Conservation (phyloP, 2,329 filamentous ascomycete genomes). For the Verticillium tricorpus region DNA sequence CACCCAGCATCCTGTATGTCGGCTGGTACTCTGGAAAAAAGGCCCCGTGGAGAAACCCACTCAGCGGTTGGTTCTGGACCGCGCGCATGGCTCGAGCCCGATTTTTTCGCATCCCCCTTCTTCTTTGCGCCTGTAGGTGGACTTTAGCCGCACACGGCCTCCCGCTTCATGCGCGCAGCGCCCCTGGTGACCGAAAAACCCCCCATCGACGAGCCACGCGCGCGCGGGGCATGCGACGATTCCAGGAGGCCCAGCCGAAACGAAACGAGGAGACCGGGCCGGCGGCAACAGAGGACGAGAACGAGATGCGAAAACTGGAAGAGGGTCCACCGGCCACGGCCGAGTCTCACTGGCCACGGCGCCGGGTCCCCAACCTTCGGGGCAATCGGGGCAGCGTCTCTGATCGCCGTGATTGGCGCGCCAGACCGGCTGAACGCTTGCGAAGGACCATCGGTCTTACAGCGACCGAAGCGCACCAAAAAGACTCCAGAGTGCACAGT, state of each 20-base stretch:
- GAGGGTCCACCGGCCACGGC: neutral
- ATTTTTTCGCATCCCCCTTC: neutral
- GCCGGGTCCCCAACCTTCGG: neutral
- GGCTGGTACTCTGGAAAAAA: too few relatives aligned
- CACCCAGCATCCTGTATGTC: too few relatives aligned
- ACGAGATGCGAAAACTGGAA: conserved; percentile 7
- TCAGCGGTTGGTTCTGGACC: neutral
- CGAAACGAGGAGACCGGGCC: neutral
- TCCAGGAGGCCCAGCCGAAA: too few relatives aligned
- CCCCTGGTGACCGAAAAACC: too few relatives aligned
- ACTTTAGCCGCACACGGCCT: neutral
- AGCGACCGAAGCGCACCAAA: conserved; percentile 11
- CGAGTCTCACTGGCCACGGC: neutral
- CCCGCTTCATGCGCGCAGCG: too few relatives aligned
- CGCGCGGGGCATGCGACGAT: too few relatives aligned
- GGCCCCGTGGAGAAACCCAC: neutral
- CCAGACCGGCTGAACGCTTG: neutral
- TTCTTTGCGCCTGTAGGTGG: neutral
- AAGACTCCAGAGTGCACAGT: neutral
- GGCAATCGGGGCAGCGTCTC: neutral
- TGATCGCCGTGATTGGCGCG: conserved; percentile 4
- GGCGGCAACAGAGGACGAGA: neutral
- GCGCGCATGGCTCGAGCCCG: neutral
- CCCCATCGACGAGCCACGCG: too few relatives aligned
- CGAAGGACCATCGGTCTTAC: conserved; percentile 12